Percentiles rank a stretch among this genome's conserved stretches.
Evolutionary conservation across 2,329 filamentous ascomycete genomes (phyloP).

Genomic region (Fusarium longipes): DNA sequence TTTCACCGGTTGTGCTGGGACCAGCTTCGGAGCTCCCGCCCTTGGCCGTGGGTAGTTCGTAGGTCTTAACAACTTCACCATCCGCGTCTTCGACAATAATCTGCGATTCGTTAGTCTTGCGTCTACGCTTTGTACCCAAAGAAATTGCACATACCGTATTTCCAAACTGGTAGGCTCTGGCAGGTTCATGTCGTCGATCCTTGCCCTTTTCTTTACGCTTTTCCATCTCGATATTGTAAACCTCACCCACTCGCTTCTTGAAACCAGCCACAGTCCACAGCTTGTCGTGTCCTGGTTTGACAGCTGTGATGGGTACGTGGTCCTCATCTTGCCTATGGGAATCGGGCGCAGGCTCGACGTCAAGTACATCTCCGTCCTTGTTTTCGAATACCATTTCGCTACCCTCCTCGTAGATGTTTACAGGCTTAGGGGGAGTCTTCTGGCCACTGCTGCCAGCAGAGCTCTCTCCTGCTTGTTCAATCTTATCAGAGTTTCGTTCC

Average conservation of each 20-base stretch:
- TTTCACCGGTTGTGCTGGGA: slow-evolving; percentile 52
- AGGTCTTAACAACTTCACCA: slow-evolving; percentile 87
- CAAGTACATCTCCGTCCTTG: slow-evolving; percentile 85
- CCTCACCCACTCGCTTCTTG: slow-evolving; percentile 62
- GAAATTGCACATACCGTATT: slow-evolving; percentile 69
- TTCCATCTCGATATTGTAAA: slow-evolving; percentile 69
- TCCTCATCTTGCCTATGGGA: slow-evolving; percentile 18
- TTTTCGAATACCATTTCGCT: slow-evolving; percentile 84
- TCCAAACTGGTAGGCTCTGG: slow-evolving; percentile 86
- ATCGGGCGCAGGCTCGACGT: slow-evolving; percentile 60
- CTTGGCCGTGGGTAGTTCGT: slow-evolving; percentile 74
- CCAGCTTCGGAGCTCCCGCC: slow-evolving; percentile 48
- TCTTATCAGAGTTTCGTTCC: slow-evolving; percentile 47
- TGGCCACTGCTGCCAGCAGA: slow-evolving; percentile 29
- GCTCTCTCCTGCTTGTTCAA: slow-evolving; percentile 41
- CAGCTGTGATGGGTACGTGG: slow-evolving; percentile 37
- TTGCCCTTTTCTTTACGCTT: slow-evolving; percentile 73
- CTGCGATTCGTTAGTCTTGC: slow-evolving; percentile 55
- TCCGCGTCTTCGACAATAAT: slow-evolving; percentile 91
- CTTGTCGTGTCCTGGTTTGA: slow-evolving; percentile 37
- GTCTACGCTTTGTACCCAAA: not conserved
- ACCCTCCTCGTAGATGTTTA: slow-evolving; percentile 86
- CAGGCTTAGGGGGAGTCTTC: slow-evolving; percentile 43
- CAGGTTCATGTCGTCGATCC: slow-evolving; percentile 74
- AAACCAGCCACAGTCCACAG: slow-evolving; percentile 55